A percentile compares a stretch with the other conserved stretches of the same genome.
These are phyloP conservation scores for Phytomonas francai DNA, from an alignment of 208 protist species.

Conservation along the genomic window DNA sequence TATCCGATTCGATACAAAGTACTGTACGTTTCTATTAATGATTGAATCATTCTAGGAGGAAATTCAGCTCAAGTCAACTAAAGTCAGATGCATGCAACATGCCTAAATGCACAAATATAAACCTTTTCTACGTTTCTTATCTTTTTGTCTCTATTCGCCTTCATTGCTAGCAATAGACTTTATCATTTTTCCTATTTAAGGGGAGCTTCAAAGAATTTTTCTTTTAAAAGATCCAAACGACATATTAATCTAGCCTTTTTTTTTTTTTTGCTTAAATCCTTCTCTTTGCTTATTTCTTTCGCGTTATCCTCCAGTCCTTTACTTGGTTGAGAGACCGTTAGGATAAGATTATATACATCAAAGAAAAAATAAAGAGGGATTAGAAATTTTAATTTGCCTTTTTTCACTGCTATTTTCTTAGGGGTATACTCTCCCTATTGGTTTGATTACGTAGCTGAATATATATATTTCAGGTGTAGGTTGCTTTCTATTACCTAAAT, in stretches of 20 bases:
- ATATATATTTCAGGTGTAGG: background rate
- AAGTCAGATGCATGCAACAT: background rate
- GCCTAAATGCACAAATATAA: background rate
- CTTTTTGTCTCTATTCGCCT: background rate
- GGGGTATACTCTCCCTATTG: slow-evolving; percentile 9
- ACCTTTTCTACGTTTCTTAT: background rate
- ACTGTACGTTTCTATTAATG: background rate
- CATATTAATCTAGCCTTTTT: background rate
- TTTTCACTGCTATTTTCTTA: slow-evolving; percentile 1
- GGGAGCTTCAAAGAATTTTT: background rate
- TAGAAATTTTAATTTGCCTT: slow-evolving; percentile 6
- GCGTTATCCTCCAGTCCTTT: background rate
- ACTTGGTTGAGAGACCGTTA: background rate
- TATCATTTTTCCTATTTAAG: background rate
- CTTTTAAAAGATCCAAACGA: background rate
- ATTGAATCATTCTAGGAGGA: background rate
- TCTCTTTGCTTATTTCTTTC: background rate
- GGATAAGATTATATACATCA: background rate
- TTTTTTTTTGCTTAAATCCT: background rate
- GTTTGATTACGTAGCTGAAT: slow-evolving; percentile 1
- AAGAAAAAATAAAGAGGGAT: background rate
- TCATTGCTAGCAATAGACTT: background rate
- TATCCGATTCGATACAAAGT: background rate
- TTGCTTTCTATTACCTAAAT: background rate
- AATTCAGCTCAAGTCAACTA: background rate